A percentile compares a stretch with the other conserved stretches of the same genome.
phyloP scores from a whole-genome alignment of 805 yeast species.

The Maudiozyma turicensis region DNA sequence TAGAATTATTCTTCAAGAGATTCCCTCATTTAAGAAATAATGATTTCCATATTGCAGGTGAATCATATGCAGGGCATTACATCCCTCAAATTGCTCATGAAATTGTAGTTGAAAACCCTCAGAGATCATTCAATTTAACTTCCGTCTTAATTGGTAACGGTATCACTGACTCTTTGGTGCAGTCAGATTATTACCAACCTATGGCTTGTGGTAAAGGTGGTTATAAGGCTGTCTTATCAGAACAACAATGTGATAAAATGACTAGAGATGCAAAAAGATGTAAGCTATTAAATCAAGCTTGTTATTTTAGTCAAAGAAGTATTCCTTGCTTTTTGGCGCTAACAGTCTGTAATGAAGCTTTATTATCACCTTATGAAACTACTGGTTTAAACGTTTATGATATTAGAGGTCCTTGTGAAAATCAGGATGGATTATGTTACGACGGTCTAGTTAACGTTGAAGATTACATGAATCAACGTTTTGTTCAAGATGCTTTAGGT shows the following conservation, averaged over 20 bases:
- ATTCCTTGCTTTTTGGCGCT: slow-evolving; percentile 80
- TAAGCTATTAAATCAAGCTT: slow-evolving; percentile 47
- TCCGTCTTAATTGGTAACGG: slow-evolving; percentile 91
- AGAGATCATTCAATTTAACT: slow-evolving; percentile 51
- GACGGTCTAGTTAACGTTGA: slow-evolving; percentile 60
- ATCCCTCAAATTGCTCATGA: slow-evolving; percentile 61
- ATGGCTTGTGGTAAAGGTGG: slow-evolving; percentile 96
- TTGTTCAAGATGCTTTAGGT: slow-evolving; percentile 69
- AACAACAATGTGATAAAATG: slow-evolving; percentile 64
- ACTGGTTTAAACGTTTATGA: slow-evolving; percentile 87
- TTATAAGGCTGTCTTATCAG: slow-evolving; percentile 58
- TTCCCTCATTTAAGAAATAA: slow-evolving; percentile 60
- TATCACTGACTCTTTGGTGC: slow-evolving; percentile 73
- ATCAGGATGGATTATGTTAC: slow-evolving; percentile 60
- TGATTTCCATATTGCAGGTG: slow-evolving; percentile 74
- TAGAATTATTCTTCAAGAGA: slow-evolving; percentile 71
- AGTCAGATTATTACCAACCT: slow-evolving; percentile 71
- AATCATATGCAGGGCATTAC: slow-evolving; percentile 78
- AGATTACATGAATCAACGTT: slow-evolving; percentile 58
- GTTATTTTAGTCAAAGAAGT: slow-evolving; percentile 53
- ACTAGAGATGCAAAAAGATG: slow-evolving; percentile 54
- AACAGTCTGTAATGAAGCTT: slow-evolving; percentile 62
- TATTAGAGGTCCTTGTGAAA: slow-evolving; percentile 70
- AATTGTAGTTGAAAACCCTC: slow-evolving; percentile 34
- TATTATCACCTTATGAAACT: slow-evolving; percentile 57